Evolutionary conservation across 768 basidiomycete genomes (phyloP).

Genomic region (Pholiota microspora): DNA sequence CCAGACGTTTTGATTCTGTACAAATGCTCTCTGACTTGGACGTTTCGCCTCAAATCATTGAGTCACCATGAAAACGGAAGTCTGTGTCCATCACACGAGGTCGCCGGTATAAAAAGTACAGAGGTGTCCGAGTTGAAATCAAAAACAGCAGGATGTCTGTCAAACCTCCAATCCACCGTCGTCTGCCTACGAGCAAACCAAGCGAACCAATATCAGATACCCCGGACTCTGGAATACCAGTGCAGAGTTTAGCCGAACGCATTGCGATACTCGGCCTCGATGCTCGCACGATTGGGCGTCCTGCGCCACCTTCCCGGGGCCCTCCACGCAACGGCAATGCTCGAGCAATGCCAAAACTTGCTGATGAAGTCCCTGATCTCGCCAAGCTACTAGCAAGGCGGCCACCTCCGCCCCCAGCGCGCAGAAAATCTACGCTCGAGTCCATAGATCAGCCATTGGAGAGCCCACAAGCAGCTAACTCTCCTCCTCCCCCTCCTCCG

Average conservation of each 20-base stretch:
- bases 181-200: neutral
- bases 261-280: neutral
- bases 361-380: slow-evolving; percentile 9
- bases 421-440: neutral
- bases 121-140: neutral
- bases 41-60: neutral
- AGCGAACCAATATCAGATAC: neutral
- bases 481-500: neutral
- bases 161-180: neutral
- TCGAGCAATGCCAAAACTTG: neutral
- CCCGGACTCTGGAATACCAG: neutral
- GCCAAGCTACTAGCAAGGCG: slow-evolving; percentile 29
- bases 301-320: neutral
- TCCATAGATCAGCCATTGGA: neutral
- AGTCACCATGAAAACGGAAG: neutral
- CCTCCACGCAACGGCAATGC: neutral
- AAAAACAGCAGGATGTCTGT: neutral
- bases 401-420: slow-evolving; percentile 31
- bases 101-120: neutral
- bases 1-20: no score
- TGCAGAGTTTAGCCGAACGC: neutral
- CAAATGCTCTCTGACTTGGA: neutral
- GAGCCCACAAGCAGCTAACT: neutral
- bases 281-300: neutral
- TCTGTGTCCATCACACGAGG: neutral